These are phyloP conservation scores for Mucor ambiguus DNA, from an alignment of 371 early-diverging fungal genomes.

Conservation along the genomic window DNA sequence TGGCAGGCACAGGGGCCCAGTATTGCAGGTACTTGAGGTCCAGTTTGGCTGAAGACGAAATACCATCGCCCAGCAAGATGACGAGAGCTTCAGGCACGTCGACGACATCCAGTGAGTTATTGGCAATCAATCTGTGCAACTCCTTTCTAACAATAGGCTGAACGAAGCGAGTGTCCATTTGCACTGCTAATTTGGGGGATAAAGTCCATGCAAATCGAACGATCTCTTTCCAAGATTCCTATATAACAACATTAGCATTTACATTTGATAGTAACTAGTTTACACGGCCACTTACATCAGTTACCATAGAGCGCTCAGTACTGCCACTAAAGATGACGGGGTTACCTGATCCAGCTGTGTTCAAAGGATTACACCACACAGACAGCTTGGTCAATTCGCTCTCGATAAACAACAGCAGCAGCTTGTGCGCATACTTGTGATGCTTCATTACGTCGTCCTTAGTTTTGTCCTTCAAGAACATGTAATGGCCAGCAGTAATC, in stretches of 20 bases:
- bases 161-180: conserved; percentile 75
- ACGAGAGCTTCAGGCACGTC: conserved; percentile 77
- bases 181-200: conserved; percentile 82
- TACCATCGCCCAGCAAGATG: conserved; percentile 64
- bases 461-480: conserved; percentile 42
- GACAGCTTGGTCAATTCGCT: conserved; percentile 77
- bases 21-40: conserved; percentile 74
- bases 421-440: conserved; percentile 25
- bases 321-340: conserved; percentile 33
- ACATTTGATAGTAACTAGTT: too few species aligned
- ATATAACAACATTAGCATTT: neutral
- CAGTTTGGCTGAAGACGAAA: conserved; percentile 36
- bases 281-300: conserved; percentile 17
- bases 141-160: conserved; percentile 69
- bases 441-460: conserved; percentile 31
- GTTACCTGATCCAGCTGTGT: conserved; percentile 37
- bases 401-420: conserved; percentile 79
- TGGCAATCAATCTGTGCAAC: conserved; percentile 63
- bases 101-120: conserved; percentile 70
- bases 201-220: conserved; percentile 83
- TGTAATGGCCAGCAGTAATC: conserved; percentile 46
- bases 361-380: conserved; percentile 76
- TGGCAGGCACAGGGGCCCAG: conserved; percentile 92
- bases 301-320: conserved; percentile 37
- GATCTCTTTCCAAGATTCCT: conserved; percentile 63